phyloP scores from a whole-genome alignment of 225 moss, liverwort and hornwort genomes.

The Marchantia polymorpha region DNA sequence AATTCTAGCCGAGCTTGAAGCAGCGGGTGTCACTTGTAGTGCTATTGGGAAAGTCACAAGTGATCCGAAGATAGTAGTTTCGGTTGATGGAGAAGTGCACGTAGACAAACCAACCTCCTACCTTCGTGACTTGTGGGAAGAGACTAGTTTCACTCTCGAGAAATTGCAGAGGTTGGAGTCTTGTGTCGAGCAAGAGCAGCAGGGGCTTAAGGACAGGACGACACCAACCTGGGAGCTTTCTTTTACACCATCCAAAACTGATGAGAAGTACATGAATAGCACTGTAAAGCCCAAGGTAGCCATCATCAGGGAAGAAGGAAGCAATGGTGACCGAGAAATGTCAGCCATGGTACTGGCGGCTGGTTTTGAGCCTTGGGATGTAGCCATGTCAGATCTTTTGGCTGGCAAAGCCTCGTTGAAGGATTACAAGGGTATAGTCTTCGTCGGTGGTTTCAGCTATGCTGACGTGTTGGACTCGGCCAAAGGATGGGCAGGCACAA shows the following conservation, averaged over 20 bases:
- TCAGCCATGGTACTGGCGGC: slow-evolving; percentile 87
- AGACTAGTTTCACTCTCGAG: slow-evolving; percentile 86
- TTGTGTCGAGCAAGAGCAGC: slow-evolving; percentile 82
- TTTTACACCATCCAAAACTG: slow-evolving; percentile 65
- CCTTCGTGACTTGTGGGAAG: slow-evolving; percentile 89
- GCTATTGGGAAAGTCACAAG: slow-evolving; percentile 65
- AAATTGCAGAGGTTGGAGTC: slow-evolving; percentile 79
- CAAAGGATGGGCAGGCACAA: slow-evolving; percentile 99
- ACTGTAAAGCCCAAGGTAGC: slow-evolving; percentile 80
- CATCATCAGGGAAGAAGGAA: slow-evolving; percentile 95
- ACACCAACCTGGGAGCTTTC: slow-evolving; percentile 77
- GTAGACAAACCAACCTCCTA: slow-evolving; percentile 57
- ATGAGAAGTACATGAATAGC: slow-evolving; percentile 50
- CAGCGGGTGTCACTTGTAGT: slow-evolving; percentile 61
- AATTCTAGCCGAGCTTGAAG: slow-evolving; percentile 51
- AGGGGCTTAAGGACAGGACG: slow-evolving; percentile 65
- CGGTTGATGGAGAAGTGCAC: slow-evolving; percentile 57
- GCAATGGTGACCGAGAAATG: slow-evolving; percentile 98
- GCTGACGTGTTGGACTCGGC: slow-evolving; percentile 98
- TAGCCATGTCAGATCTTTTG: slow-evolving; percentile 92
- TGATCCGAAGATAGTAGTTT: slow-evolving; percentile 56
- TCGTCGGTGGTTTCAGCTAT: slow-evolving; percentile 98
- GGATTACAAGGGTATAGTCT: slow-evolving; percentile 72
- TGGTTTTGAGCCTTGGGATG: slow-evolving; percentile 98
- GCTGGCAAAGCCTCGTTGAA: slow-evolving; percentile 54